phyloP scores from a whole-genome alignment of 176 grass and related monocot genomes.

The Coix lacrymajobi region DNA sequence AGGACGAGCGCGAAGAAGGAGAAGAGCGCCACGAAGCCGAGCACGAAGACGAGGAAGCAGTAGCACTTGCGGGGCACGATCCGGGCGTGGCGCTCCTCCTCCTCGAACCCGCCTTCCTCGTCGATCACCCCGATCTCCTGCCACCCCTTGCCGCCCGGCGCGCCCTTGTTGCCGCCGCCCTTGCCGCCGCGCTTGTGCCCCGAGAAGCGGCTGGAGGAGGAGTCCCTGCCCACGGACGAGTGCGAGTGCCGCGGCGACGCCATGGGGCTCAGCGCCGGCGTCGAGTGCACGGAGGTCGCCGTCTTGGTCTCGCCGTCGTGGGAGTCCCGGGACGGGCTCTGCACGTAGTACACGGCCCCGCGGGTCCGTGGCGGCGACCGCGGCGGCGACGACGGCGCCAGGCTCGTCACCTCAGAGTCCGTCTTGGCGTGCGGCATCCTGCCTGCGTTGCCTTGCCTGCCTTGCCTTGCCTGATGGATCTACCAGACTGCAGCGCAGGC shows the following conservation, averaged over 20 bases:
- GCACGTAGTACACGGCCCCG: conserved; percentile 68
- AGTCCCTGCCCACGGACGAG: conserved; percentile 68
- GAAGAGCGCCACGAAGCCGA: conserved; percentile 62
- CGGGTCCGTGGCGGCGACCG: conserved; percentile 43
- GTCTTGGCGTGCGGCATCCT: conserved; percentile 83
- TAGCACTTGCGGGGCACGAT: conserved; percentile 51
- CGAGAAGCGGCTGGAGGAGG: conserved; percentile 82
- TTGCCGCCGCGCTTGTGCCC: conserved; percentile 17
- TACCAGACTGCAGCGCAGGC: too few species aligned
- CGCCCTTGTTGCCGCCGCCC: conserved; percentile 31
- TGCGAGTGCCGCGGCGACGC: conserved; percentile 73
- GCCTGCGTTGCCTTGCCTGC: too few species aligned
- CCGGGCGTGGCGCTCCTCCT: conserved; percentile 44
- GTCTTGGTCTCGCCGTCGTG: conserved; percentile 82
- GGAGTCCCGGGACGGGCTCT: conserved; percentile 91
- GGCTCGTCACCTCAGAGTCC: conserved; percentile 92
- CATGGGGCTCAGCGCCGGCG: conserved; percentile 63
- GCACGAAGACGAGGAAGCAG: conserved; percentile 55
- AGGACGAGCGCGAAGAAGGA: conserved; percentile 95
- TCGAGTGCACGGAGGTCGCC: conserved; percentile 71
- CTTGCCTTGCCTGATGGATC: not conserved
- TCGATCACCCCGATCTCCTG: conserved; percentile 82
- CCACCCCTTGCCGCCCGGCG: conserved; percentile 30
- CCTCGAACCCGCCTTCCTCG: conserved; percentile 58
- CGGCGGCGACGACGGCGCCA: conserved; percentile 66